Evolutionary conservation across 345 rosid species (phyloP), one percentile per base, ranked within the genome.

Genomic region (Acer campestre): DNA sequence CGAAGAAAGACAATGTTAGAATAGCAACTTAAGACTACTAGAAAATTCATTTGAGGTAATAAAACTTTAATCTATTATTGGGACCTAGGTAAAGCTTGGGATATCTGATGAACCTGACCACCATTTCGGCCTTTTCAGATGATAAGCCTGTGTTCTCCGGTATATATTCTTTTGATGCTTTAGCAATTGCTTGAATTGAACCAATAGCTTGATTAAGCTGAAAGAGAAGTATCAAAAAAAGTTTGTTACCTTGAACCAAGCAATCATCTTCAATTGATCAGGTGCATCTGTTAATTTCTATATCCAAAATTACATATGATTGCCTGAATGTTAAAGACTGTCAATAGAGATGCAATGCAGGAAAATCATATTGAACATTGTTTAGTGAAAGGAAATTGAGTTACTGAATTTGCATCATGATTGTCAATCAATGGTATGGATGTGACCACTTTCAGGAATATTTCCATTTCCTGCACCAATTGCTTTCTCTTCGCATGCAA

Each of bases 141-240:
- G 27, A 25, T 25, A 25, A 25, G 27, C 1, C 27, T 25, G 1
- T 25, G 27, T 25, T 25, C 1, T 25, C 27, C 25, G 25, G 25
- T 25, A 25, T 25, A 25, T 25, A 25, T 25, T 25, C 83, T 29
- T 90, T 91, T 12, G 97, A 88, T 82, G 97, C 90, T 83, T 91
- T 96, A 7, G 92, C 91, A 31, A 92, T 87, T 27, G 97, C 90
- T 84, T 92, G 94, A 13, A 96, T 86, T 7, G 99, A 96, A 48
- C 99, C 99, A 74, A 94, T 88, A 22, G 95, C 91, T 84, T 91
- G 98, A 85, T 85, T 87, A 13, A 95, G 94, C 99, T 95, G 89
- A 75, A 78, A 80, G 49, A 27, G 3, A 1, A 59, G 62, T 13
- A 49, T 35, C 23, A 18, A 56, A 58, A 17, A 17, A 23, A 42